These are phyloP conservation scores for Leccinum variabile DNA, from an alignment of 1,284 basidiomycete genomes.

Conservation along the genomic window DNA sequence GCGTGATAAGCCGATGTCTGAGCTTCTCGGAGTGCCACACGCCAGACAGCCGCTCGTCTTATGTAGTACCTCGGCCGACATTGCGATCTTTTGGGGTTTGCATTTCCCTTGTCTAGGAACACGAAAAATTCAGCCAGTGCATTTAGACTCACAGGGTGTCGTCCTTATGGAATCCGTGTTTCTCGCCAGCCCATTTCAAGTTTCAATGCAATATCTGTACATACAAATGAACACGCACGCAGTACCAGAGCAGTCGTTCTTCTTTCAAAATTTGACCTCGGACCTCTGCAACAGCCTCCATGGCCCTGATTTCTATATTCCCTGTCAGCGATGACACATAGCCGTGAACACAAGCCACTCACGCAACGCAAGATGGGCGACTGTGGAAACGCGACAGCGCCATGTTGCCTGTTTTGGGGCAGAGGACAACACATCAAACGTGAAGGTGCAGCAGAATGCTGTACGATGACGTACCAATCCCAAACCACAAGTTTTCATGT, in stretches of 20 bases:
- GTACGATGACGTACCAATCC: conserved; percentile 30
- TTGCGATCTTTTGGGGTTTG: background rate
- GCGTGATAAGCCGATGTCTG: background rate
- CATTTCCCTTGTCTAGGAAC: background rate
- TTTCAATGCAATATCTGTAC: background rate
- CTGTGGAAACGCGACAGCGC: conserved; percentile 36
- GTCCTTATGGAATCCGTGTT: background rate
- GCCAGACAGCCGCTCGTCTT: background rate
- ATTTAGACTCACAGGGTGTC: background rate
- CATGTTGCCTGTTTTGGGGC: conserved; percentile 34
- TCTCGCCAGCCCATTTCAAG: background rate
- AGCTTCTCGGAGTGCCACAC: background rate
- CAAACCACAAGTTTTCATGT: conserved; percentile 37
- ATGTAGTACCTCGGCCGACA: background rate
- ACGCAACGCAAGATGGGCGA: conserved; percentile 40
- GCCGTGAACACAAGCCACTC: conserved; percentile 13
- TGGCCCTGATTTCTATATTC: conserved; percentile 33
- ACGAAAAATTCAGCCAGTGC: background rate
- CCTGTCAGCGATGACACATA: background rate
- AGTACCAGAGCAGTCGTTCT: background rate
- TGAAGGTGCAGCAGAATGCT: background rate
- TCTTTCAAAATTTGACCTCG: conserved; percentile 24
- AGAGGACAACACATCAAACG: background rate
- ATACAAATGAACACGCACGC: background rate
- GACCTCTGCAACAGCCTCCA: conserved; percentile 30